Base-by-base conservation (phyloP, 2,329 filamentous ascomycete genomes). In the Hypoxylon sp. region DNA sequence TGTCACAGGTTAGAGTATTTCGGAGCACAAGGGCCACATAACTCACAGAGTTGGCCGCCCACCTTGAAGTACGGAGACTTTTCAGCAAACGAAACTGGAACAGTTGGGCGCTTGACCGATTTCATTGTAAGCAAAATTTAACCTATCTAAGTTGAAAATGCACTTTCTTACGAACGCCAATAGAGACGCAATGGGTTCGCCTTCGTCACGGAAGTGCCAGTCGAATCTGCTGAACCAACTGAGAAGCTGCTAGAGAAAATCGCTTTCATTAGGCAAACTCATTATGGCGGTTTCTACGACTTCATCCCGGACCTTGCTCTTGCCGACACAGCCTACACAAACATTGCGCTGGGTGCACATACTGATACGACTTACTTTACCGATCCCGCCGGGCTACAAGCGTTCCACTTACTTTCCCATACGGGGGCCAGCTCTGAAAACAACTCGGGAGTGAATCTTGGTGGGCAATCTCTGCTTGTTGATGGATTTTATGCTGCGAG, bases 321-420 rank as follows among this genome's bases (percentile, higher is more conserved):
- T 76, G 94, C 94, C 71, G 94, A 97, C 75, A 97, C 93, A 1
- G 94, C 94, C 2, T 99, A 98, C 81, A 98, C 95, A 1, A 93
- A 91, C 74, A 85, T 96, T 55, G 90, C 90, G 0, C 87, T 99
- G 2, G 88, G 89, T 19, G 91, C 92, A 0, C 96, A 99, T 79
- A 98, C 95, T 0, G 96, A 99, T 80, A 98, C 89, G 5, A 97
- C 95, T 0, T 98, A 99, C 80, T 98, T 98, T 81, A 94, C 89
- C 21, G 95, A 98, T 69, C 95, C 96, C 0, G 90, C 93, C 1
- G 93, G 95, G 9, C 86, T 99, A 34, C 96, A 99, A 79, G 90
- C 96, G 25, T 97, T 99, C 79, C 96, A 99, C 77, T 84, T 98
- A 50, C 86, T 98, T 28, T 96, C 93, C 0, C 93, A 97, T 78